Evolutionary conservation across 345 rosid species (phyloP).

Genomic region (Eucalyptus leucophloia): DNA sequence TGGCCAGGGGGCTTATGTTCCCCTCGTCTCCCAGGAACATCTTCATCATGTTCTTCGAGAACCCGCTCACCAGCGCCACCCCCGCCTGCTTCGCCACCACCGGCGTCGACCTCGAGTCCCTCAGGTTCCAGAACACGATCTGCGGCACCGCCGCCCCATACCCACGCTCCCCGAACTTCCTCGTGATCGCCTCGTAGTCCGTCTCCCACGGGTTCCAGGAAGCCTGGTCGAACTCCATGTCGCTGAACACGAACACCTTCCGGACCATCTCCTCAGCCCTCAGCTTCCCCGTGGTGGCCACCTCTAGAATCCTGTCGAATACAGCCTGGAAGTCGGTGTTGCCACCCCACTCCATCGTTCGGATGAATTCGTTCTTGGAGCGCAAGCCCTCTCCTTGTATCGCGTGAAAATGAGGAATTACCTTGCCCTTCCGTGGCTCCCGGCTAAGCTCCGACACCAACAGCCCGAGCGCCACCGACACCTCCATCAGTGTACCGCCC

Average conservation of each 20-base stretch:
- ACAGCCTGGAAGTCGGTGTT: conserved; percentile 40
- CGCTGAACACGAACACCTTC: conserved; percentile 56
- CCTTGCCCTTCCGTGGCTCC: conserved; percentile 55
- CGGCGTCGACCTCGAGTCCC: conserved; percentile 40
- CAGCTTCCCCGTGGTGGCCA: conserved; percentile 27
- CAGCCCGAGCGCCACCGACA: conserved; percentile 41
- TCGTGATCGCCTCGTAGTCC: conserved; percentile 24
- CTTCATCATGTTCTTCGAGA: conserved; percentile 54
- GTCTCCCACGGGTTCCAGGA: conserved; percentile 28
- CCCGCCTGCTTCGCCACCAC: conserved; percentile 25
- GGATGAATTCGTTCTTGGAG: conserved; percentile 24
- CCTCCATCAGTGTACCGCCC: conserved; percentile 35
- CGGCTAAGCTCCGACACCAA: conserved; percentile 42
- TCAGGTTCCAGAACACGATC: conserved; percentile 63
- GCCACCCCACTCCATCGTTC: conserved; percentile 1
- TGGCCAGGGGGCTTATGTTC: conserved; percentile 6
- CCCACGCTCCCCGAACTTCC: conserved; percentile 31
- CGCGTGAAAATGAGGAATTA: conserved; percentile 21
- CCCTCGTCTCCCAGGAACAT: conserved; percentile 37
- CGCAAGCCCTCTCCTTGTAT: conserved; percentile 20
- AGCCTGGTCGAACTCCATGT: conserved; percentile 57
- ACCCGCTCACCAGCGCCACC: conserved; percentile 57
- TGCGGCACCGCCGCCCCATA: conserved; percentile 43
- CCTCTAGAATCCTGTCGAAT: conserved; percentile 37
- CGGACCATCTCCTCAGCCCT: conserved; percentile 46